phyloP scores from a whole-genome alignment of 331 rosid species.

The Cydonia oblonga region DNA sequence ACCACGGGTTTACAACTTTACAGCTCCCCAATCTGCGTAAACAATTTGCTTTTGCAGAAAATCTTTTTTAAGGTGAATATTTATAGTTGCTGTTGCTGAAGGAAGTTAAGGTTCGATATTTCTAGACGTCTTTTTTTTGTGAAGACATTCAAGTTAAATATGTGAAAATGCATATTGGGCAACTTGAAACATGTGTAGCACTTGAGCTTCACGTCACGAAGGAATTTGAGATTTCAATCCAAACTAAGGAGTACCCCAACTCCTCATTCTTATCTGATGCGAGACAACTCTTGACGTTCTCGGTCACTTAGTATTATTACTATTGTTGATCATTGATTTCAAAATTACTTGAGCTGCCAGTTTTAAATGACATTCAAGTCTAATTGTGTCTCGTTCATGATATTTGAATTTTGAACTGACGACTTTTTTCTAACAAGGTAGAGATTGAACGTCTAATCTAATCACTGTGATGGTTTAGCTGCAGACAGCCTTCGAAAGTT shows the following conservation, averaged over 20 bases:
- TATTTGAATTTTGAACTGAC: neutral
- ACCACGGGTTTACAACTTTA: neutral
- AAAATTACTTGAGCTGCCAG: neutral
- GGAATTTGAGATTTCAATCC: too few relatives aligned
- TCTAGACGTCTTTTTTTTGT: accelerated
- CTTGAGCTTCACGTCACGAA: too few relatives aligned
- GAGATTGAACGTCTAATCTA: neutral
- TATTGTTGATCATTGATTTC: neutral
- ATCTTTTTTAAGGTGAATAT: neutral
- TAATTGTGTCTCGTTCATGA: neutral
- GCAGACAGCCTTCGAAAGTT: neutral
- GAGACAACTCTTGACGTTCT: too few relatives aligned
- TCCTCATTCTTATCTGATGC: accelerated
- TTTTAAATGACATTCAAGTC: neutral
- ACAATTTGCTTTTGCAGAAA: neutral
- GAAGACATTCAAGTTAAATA: neutral
- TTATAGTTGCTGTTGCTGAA: too few relatives aligned
- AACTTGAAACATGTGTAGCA: neutral
- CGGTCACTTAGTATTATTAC: neutral
- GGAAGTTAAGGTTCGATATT: neutral
- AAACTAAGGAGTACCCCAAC: too few relatives aligned
- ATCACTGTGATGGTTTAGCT: neutral
- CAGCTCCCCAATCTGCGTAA: slow-evolving; percentile 1
- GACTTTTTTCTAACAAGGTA: too few relatives aligned
- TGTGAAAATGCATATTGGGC: too few relatives aligned